Base-by-base conservation (phyloP, 2,329 filamentous ascomycete species). In the Paraphoma chrysanthemicola region DNA sequence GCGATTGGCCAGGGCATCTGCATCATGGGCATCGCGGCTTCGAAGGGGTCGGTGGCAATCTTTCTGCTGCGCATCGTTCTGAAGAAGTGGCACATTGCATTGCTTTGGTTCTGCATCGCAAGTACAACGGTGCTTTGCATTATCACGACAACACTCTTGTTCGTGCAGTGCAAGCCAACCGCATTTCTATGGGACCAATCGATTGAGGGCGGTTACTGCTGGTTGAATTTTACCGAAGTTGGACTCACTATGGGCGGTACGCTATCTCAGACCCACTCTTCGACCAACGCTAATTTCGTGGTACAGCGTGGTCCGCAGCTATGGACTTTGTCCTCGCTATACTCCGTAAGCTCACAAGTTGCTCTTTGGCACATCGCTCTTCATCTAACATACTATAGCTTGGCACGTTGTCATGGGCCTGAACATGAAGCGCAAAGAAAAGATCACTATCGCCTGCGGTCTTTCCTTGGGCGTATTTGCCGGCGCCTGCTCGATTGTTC, bases 251-350 rank as follows among this genome's bases (percentile, higher is more conserved):
- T 71, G 68, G 70, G 65, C 12, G 58, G 67, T 68, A 57, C 7
- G 2, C 23, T 23, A 5, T 23, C 23, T 2, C 23, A 3, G 23
- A 23, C 23, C 3, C 5, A 5, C 5, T 23, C 3, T 23, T 23
- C 5, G 23, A 23, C 5, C 5, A 5, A 23, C 5, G 23, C 23
- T 23, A 5, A 23, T 5, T 23, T 5, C 23, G 5, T 23, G 23
- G 5, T 8, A 8, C 38, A 66, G 66, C 70, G 33, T 74, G 71
- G 70, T 72, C 71, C 7, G 71, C 71, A 30, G 48, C 66, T 7
- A 72, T 74, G 66, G 73, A 75, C 49, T 75, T 75, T 44, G 67
- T 73, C 41, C 66, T 75, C 31, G 73, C 72, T n/a, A 61, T 74
- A 17, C 65, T 75, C 11, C 72, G 58, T 60, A 58, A 54, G 58